phyloP scores from a whole-genome alignment of 2,329 filamentous ascomycete genomes.

The Rhynchosporium secalis region DNA sequence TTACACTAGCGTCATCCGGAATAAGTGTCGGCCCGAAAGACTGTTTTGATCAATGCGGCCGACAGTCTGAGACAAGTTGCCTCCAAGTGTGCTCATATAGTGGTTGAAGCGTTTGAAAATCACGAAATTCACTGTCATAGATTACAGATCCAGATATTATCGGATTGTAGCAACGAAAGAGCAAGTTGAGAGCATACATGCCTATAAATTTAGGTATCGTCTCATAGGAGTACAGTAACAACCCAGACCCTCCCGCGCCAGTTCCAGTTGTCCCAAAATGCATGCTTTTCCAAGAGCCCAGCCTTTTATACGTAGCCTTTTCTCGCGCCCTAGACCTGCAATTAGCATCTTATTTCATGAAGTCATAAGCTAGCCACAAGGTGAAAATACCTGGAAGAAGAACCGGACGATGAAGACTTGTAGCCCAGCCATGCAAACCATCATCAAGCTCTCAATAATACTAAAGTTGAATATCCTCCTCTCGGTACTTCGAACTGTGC shows the following conservation, averaged over 20 bases:
- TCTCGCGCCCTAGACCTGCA: constrained; percentile 54
- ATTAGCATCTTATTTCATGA: constrained; percentile 16
- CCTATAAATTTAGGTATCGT: not conserved
- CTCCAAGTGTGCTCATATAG: too few relatives aligned
- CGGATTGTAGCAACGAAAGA: not conserved
- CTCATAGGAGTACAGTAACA: constrained; percentile 10
- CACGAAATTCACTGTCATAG: not conserved
- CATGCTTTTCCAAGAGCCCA: constrained; percentile 10
- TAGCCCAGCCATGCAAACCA: constrained; percentile 90
- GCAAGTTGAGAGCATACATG: not conserved
- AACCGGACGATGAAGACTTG: constrained; percentile 98
- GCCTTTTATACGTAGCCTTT: constrained; percentile 65
- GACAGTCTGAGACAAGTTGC: too few relatives aligned
- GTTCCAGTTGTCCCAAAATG: constrained; percentile 13
- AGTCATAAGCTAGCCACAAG: constrained; percentile 12
- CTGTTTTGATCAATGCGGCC: too few relatives aligned
- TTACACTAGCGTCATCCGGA: too few relatives aligned
- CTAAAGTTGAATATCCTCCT: constrained; percentile 96
- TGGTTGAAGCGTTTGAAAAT: too few relatives aligned
- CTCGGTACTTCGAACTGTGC: constrained; percentile 95
- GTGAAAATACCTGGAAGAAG: constrained; percentile 81
- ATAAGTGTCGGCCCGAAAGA: too few relatives aligned
- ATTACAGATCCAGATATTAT: not conserved
- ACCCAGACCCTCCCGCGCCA: constrained; percentile 14
- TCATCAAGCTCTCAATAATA: constrained; percentile 86